Conservation (phyloP, 169 alveolate species). For the Babesia ovata region DNA sequence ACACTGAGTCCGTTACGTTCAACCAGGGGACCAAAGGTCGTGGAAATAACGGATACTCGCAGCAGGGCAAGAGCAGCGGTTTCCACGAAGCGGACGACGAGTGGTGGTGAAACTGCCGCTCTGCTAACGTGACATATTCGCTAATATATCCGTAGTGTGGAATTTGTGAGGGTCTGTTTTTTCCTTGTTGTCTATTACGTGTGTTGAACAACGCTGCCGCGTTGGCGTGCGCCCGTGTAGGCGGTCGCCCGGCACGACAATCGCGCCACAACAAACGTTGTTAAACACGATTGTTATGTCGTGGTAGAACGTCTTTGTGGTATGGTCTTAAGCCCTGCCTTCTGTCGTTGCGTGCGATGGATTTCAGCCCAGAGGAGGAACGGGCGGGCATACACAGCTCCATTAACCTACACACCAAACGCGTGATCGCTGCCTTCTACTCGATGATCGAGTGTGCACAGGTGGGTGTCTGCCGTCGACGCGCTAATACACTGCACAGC, state of each 20-base stretch:
- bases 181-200: too few species aligned
- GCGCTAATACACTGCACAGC: slow-evolving; percentile 4
- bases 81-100: slow-evolving; percentile 67
- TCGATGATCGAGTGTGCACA: slow-evolving; percentile 62
- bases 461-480: slow-evolving; percentile 10
- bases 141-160: too few species aligned
- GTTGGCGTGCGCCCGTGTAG: too few species aligned
- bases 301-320: neutral
- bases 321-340: neutral
- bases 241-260: neutral
- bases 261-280: neutral
- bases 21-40: slow-evolving; percentile 29
- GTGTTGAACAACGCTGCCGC: too few species aligned
- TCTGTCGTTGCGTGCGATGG: slow-evolving; percentile 20
- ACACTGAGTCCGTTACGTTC: slow-evolving; percentile 49
- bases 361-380: slow-evolving; percentile 61
- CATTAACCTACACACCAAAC: slow-evolving; percentile 55
- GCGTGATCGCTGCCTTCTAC: slow-evolving; percentile 57
- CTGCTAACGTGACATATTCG: too few species aligned
- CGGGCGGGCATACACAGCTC: slow-evolving; percentile 63
- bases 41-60: slow-evolving; percentile 4
- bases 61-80: slow-evolving; percentile 26
- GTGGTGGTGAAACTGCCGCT: slow-evolving; percentile 54
- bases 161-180: too few species aligned
- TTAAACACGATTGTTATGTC: neutral